Base-by-base conservation (phyloP, 176 grass and related monocot species). In the Oryza glaberrima region DNA sequence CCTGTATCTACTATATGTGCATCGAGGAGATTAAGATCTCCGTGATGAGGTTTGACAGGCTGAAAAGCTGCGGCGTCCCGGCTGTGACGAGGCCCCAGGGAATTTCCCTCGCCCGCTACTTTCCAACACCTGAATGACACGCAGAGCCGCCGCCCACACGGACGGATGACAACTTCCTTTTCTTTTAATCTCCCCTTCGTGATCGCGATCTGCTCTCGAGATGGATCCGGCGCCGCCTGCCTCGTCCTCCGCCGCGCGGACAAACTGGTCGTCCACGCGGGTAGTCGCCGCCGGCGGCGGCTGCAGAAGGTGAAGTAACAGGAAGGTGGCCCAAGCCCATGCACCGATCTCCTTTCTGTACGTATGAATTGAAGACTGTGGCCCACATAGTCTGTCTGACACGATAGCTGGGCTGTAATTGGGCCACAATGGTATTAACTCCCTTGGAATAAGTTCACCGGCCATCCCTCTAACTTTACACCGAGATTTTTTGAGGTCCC, bases 81-180 rank as follows among this genome's bases (percentile, higher is more conserved):
- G 82, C 13, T 77, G 77, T 16, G 40, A 14, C 14, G 30, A 72
- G 80, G 56, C 14, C 70, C 70, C 65, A 70, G 78, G 64, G 88
- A 85, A 89, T 84, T 71, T 77, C 10, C 63, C 20, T 76, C 41
- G 70, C 38, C 51, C 51, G 81, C 64, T 70, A 6, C 38, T 74
- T 87, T 81, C 45, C 67, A 67, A 60, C 74, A 43, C 56, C 56
- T 66, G 54, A 17, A 11, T 8, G 67, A 34, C n/a, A 9, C 40
- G 8, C 49, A 20, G 3, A 44, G 19, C 23, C 20, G 56, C 36
- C n/a, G 22, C 38, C 51, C 67, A 34, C 80, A 65, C 80, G 52
- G 30, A 22, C 4, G 67, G 8, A 25, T 14, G 52, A 16, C 15
- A 6, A 19, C 40, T 41, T 41, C 65, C 14, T 67, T 54, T 14